phyloP scores from a whole-genome alignment of 129 eudicot species.

The Flaveria linearis region DNA sequence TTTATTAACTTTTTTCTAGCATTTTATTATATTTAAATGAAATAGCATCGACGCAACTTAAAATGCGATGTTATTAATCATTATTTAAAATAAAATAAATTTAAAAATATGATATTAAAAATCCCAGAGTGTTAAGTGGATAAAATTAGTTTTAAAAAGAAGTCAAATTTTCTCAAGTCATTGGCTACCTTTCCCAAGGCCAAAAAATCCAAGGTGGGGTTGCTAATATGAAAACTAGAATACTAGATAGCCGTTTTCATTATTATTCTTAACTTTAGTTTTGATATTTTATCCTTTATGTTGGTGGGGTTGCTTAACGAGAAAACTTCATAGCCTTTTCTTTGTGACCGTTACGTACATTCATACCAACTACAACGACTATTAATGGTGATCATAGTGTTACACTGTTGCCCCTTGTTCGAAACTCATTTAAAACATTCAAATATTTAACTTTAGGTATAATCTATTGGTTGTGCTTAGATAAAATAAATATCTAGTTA shows the following conservation, averaged over 20 bases:
- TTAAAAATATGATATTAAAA: too few relatives aligned
- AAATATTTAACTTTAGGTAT: background rate
- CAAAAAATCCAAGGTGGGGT: slow-evolving; percentile 1
- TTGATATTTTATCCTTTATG: background rate
- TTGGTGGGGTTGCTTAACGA: slow-evolving; percentile 11
- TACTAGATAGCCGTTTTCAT: background rate
- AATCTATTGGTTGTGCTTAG: too few relatives aligned
- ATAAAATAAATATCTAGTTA: too few relatives aligned
- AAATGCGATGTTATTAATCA: too few relatives aligned
- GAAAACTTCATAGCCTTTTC: background rate
- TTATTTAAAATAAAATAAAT: too few relatives aligned
- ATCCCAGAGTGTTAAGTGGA: too few relatives aligned
- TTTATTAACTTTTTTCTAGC: too few relatives aligned
- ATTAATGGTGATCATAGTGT: too few relatives aligned
- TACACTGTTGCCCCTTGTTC: background rate
- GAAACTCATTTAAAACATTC: background rate
- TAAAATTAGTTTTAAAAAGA: background rate
- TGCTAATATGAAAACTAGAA: background rate
- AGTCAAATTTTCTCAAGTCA: background rate
- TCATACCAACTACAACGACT: too few relatives aligned
- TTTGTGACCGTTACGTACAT: background rate
- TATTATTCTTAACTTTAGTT: too few relatives aligned
- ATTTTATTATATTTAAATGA: too few relatives aligned
- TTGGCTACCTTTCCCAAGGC: background rate
- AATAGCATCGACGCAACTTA: too few relatives aligned